A percentile compares a stretch with the other conserved stretches of the same genome.
Conservation (phyloP, 106 monocot species). For the Allium cepa region DNA sequence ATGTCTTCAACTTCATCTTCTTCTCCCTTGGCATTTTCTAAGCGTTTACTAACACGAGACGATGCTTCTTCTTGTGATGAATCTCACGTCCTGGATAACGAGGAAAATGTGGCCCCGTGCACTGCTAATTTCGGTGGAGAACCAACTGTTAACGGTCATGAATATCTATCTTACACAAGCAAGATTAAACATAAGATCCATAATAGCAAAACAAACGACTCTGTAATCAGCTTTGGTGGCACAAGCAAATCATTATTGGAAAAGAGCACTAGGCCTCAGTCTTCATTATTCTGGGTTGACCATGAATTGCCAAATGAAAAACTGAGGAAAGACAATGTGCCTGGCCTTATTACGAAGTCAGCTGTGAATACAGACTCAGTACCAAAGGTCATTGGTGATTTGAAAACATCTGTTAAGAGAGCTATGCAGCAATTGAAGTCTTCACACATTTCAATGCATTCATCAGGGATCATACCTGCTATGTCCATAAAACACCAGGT, state of each 20-base stretch:
- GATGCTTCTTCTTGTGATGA: constrained; percentile 10
- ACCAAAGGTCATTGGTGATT: constrained; percentile 14
- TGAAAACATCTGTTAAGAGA: constrained; percentile 19
- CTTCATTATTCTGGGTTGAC: constrained; percentile 16
- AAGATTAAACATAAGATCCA: constrained; percentile 14
- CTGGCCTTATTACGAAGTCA: constrained; percentile 1
- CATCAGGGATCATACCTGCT: constrained; percentile 3
- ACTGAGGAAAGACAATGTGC: constrained; percentile 11
- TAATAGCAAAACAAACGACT: constrained; percentile 4
- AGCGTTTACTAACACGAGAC: background rate
- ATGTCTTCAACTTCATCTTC: constrained; percentile 2
- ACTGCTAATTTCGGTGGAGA: constrained; percentile 2
- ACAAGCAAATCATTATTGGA: constrained; percentile 3
- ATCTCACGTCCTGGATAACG: background rate
- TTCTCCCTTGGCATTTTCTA: constrained; percentile 1
- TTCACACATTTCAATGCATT: constrained; percentile 8
- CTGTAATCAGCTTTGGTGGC: background rate
- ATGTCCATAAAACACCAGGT: constrained; percentile 16
- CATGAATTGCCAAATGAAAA: constrained; percentile 7
- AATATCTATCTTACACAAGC: constrained; percentile 9
- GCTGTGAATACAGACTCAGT: background rate
- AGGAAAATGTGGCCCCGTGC: background rate
- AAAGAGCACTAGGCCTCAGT: constrained; percentile 9
- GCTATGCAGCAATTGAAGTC: constrained; percentile 11
- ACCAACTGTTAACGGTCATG: constrained; percentile 3